These are phyloP conservation scores for Coemansia sp. DNA, from an alignment of 192 early-diverging fungal genomes.

Conservation along the genomic window DNA sequence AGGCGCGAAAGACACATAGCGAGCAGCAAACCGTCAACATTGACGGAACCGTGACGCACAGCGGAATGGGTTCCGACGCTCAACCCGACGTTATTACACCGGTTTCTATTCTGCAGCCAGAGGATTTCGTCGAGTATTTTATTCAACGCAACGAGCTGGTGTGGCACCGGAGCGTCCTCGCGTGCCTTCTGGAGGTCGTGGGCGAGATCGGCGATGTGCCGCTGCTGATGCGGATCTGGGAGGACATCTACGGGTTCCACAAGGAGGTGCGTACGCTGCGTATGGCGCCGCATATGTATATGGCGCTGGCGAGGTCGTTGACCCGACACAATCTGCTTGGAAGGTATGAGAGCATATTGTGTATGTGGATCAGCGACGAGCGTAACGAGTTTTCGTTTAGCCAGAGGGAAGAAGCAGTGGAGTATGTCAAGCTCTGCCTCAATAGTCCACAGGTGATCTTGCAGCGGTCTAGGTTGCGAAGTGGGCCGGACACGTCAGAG, in stretches of 20 bases:
- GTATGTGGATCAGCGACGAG: slow-evolving; percentile 18
- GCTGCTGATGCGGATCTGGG: slow-evolving; percentile 34
- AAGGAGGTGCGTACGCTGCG: slow-evolving; percentile 22
- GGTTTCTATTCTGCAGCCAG: slow-evolving; percentile 23
- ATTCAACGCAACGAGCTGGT: slow-evolving; percentile 31
- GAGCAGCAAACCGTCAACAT: slow-evolving; percentile 17
- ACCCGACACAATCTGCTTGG: slow-evolving; percentile 24
- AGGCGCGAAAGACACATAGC: background rate
- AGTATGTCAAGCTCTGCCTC: slow-evolving; percentile 26
- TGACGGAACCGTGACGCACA: slow-evolving; percentile 8
- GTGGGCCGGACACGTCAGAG: background rate
- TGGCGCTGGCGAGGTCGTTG: slow-evolving; percentile 44
- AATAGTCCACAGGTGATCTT: slow-evolving; percentile 1
- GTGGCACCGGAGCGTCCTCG: slow-evolving; percentile 42
- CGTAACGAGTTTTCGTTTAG: slow-evolving; percentile 30
- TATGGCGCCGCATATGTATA: slow-evolving; percentile 35
- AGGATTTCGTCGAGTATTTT: slow-evolving; percentile 28
- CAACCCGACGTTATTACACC: background rate
- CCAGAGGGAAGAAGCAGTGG: slow-evolving; percentile 20
- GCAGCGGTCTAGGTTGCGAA: background rate
- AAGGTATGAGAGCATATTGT: slow-evolving; percentile 18
- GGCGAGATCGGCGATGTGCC: slow-evolving; percentile 26
- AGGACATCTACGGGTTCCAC: slow-evolving; percentile 20
- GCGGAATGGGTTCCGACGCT: background rate
- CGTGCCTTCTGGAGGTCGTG: slow-evolving; percentile 19